Percentiles rank a stretch among this genome's conserved stretches.
phyloP scores from a whole-genome alignment of 2,329 filamentous ascomycete genomes.

The Alternaria consortialis region DNA sequence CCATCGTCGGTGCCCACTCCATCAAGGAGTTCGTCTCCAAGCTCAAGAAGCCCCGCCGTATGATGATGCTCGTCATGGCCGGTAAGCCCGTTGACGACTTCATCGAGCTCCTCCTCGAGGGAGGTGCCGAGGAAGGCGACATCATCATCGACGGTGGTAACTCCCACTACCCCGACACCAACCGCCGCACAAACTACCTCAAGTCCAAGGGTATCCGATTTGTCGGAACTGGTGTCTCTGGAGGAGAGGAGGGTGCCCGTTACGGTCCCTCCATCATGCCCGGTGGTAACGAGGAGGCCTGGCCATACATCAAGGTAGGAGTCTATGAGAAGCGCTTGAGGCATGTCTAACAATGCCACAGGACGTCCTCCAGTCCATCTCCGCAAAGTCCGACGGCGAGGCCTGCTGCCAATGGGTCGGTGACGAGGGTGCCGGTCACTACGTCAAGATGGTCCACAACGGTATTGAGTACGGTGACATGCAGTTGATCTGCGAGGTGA shows the following conservation, averaged over 20 bases:
- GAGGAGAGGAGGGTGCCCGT: conserved; percentile 98
- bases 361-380: conserved; percentile 97
- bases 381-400: conserved; percentile 97
- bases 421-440: conserved; percentile 99
- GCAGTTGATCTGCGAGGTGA: conserved; percentile 98
- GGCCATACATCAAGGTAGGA: conserved; percentile 86
- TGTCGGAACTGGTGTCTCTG: conserved; percentile 96
- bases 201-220: conserved; percentile 88
- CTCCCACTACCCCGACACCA: conserved; percentile 99
- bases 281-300: conserved; percentile 97
- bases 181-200: conserved; percentile 94
- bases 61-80: conserved; percentile 99
- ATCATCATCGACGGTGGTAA: conserved; percentile 99
- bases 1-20: conserved; percentile 90
- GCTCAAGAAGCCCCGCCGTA: conserved; percentile 94
- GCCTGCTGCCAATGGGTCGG: conserved; percentile 99
- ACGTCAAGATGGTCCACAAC: conserved; percentile 99
- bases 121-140: conserved; percentile 68
- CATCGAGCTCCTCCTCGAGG: conserved; percentile 86
- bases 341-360: conserved; percentile 30
- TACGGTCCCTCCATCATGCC: conserved; percentile 98
- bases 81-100: conserved; percentile 98
- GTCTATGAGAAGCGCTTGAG: not conserved
- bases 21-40: conserved; percentile 94
- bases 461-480: conserved; percentile 99